Evolutionary conservation across 192 early-diverging fungal genomes (phyloP).

Genomic region (Umbelopsis isabellina): DNA sequence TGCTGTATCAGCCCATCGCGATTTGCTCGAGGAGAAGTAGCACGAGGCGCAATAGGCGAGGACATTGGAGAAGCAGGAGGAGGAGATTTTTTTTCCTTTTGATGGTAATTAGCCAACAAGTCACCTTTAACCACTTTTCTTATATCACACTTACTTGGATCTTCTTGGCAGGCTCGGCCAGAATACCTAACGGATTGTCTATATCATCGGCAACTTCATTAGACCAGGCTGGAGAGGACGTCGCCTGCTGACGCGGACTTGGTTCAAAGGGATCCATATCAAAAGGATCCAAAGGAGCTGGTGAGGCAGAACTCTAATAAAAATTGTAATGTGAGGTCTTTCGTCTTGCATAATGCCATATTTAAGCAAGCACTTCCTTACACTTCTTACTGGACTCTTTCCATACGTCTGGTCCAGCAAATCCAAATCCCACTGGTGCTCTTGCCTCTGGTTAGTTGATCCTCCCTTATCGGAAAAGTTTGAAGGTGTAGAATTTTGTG

Average conservation of each 20-base stretch:
- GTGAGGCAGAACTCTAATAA: neutral
- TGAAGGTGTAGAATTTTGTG: conserved; percentile 5
- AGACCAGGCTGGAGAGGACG: neutral
- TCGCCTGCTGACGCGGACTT: neutral
- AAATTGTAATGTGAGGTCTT: no score
- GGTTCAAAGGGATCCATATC: conserved; percentile 29
- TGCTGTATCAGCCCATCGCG: conserved; percentile 65
- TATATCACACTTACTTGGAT: neutral
- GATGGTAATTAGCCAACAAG: no score
- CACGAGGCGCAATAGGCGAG: neutral
- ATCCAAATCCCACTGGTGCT: conserved; percentile 37
- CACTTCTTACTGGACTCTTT: conserved; percentile 8
- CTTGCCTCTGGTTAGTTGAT: neutral
- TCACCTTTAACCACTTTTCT: neutral
- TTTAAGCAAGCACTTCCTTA: neutral
- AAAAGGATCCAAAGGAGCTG: conserved; percentile 29
- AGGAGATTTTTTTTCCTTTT: neutral
- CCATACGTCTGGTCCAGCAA: conserved; percentile 23
- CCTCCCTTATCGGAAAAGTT: neutral
- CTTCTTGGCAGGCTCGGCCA: conserved; percentile 25
- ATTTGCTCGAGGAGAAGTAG: neutral
- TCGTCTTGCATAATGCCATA: no score
- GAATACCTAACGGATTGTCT: conserved; percentile 38
- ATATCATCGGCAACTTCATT: conserved; percentile 5
- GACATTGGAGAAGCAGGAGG: neutral